Evolutionary conservation across 139 green algal genomes (phyloP).

Genomic region (Pseudopediastrum boryanum): DNA sequence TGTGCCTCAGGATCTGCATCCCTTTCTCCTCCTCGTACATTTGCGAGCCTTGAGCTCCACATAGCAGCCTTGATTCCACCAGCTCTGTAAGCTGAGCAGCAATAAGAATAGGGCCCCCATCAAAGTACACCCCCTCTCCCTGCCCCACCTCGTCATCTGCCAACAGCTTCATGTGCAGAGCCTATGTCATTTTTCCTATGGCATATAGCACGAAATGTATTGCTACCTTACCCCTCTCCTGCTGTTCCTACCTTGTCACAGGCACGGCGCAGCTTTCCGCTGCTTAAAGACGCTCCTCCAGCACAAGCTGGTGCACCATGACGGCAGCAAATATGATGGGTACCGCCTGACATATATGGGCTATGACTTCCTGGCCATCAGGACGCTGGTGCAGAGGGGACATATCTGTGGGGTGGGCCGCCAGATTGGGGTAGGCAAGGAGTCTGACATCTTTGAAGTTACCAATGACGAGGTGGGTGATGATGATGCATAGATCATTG

Average conservation of each 20-base stretch:
- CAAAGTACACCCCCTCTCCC: too few species aligned
- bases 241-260: conserved; percentile 38
- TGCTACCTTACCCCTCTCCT: background rate
- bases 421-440: conserved; percentile 98
- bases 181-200: too few species aligned
- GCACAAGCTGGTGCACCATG: conserved; percentile 98
- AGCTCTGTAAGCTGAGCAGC: too few species aligned
- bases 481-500: too few species aligned
- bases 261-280: conserved; percentile 85
- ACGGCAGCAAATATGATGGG: conserved; percentile 89
- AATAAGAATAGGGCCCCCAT: too few species aligned
- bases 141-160: too few species aligned
- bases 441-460: conserved; percentile 93
- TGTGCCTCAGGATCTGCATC: too few species aligned
- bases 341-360: conserved; percentile 95
- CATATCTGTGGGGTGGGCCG: conserved; percentile 85
- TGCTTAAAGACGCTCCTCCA: conserved; percentile 84
- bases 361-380: conserved; percentile 97
- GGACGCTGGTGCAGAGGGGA: conserved; percentile 79
- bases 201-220: too few species aligned
- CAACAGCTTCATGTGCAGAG: background rate
- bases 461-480: conserved; percentile 64
- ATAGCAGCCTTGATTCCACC: too few species aligned
- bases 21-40: too few species aligned
- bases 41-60: too few species aligned